Evolutionary conservation across 345 rosid species (phyloP).

Genomic region (Acer campestre): DNA sequence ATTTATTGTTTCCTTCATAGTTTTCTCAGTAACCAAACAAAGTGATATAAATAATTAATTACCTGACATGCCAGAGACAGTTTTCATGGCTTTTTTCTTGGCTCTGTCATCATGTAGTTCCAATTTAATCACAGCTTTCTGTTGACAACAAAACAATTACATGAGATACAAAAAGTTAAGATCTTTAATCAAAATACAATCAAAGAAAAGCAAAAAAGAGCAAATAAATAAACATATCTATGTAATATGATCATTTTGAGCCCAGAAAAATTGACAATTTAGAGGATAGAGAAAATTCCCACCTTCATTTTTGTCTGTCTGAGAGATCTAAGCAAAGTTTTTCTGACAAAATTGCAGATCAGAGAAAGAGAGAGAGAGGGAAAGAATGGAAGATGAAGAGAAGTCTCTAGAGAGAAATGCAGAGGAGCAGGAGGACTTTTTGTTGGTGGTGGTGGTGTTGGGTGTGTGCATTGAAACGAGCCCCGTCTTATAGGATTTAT

Average conservation of each 20-base stretch:
- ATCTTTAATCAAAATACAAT: background rate
- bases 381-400: background rate
- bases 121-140: slow-evolving; percentile 63
- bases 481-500: background rate
- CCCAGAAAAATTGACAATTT: background rate
- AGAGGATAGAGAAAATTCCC: background rate
- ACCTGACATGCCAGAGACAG: slow-evolving; percentile 55
- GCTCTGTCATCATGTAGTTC: slow-evolving; percentile 35
- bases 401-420: no score
- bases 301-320: slow-evolving; percentile 4
- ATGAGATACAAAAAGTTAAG: background rate
- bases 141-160: slow-evolving; percentile 20
- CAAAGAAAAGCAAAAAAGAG: background rate
- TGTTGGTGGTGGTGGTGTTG: no score
- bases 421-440: background rate
- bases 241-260: background rate
- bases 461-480: no score
- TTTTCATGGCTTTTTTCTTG: slow-evolving; percentile 57
- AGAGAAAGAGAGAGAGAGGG: no score
- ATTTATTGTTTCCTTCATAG: no score
- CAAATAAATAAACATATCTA: background rate
- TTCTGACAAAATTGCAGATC: background rate
- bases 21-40: background rate
- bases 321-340: background rate
- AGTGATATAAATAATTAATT: background rate